Percentiles rank a stretch among this genome's conserved stretches.
Conservation (phyloP, 768 basidiomycete species). For the Cantharellus anzutake region DNA sequence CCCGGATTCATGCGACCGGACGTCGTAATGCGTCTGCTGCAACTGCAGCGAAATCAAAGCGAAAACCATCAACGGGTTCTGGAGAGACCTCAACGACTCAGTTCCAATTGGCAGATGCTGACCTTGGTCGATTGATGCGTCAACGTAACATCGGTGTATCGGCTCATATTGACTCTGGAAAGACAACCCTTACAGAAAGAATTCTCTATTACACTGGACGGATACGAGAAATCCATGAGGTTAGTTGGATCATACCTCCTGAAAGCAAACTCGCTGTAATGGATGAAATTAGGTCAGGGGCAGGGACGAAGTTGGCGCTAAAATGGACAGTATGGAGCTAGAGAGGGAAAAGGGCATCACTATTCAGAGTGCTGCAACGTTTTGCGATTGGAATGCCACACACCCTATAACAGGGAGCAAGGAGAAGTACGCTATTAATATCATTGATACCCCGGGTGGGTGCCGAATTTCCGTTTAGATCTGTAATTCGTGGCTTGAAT, state of each 20-base stretch:
- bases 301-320: slow-evolving; percentile 87
- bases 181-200: slow-evolving; percentile 94
- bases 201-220: slow-evolving; percentile 92
- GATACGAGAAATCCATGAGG: slow-evolving; percentile 92
- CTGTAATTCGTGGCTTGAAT: background rate
- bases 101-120: slow-evolving; percentile 29
- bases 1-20: too few relatives aligned
- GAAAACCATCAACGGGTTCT: background rate
- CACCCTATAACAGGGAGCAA: slow-evolving; percentile 40
- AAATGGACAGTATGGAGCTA: slow-evolving; percentile 99
- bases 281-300: slow-evolving; percentile 54
- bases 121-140: slow-evolving; percentile 41
- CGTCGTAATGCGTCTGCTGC: slow-evolving; percentile 7
- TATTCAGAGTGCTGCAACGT: slow-evolving; percentile 96
- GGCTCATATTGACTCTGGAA: slow-evolving; percentile 91
- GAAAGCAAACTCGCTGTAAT: background rate
- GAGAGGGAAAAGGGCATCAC: slow-evolving; percentile 99
- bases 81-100: background rate
- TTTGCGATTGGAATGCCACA: slow-evolving; percentile 83
- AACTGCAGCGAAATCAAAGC: background rate
- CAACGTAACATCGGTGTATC: slow-evolving; percentile 95
- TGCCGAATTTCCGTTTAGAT: background rate
- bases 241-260: slow-evolving; percentile 20
- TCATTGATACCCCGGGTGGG: slow-evolving; percentile 91
- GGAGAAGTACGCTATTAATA: slow-evolving; percentile 85